Base-by-base conservation (phyloP, 1,139 yeast genomes). In the Debaryomycetaceae sp. region DNA sequence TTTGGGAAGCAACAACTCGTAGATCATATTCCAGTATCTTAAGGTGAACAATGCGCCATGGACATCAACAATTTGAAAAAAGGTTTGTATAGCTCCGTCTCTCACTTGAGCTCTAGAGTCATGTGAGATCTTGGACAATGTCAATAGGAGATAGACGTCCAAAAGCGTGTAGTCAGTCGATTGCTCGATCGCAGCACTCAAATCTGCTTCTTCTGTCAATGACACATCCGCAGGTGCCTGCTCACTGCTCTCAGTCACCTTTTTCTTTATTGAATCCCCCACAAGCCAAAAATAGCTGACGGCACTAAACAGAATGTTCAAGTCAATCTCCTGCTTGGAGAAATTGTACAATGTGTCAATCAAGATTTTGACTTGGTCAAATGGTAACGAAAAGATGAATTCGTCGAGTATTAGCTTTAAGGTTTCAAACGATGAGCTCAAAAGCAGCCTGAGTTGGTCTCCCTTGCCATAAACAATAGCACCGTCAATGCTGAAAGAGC, bases 211-310 rank as follows among this genome's bases (percentile, higher is more conserved):
- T n/a, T n/a, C n/a, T n/a, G n/a, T n/a, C n/a, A n/a, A n/a, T n/a
- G 29, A 22, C 10, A 41, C 32, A 7, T 13, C 28, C 3, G 32
- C 25, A n/a, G 29, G 19, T 17, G 10, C 21, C 21, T 10, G 21
- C 25, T 11, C 27, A 11, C 11, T 9, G 11, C 5, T 12, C 6
- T 29, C 17, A 12, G 18, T 18, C 21, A 56, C 48, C 32, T 56
- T 49, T 9, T 56, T 48, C 34, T 58, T 75, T 29, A 84, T 59
- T 34, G 81, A 76, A 49, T 89, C 97, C 43, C 95, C 83, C 6
- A 89, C 75, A 20, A 83, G 56, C 97, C 97, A 91, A 48, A 86
- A 89, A 45, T 86, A 84, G 45, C 96, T 84, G 6, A 88, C 83
- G 0, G 96, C 79, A 32, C 94, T 84, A 50, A 89, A 88, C 0